Evolutionary conservation across 805 yeast genomes (phyloP).

Genomic region (Cyberlindnera americana): DNA sequence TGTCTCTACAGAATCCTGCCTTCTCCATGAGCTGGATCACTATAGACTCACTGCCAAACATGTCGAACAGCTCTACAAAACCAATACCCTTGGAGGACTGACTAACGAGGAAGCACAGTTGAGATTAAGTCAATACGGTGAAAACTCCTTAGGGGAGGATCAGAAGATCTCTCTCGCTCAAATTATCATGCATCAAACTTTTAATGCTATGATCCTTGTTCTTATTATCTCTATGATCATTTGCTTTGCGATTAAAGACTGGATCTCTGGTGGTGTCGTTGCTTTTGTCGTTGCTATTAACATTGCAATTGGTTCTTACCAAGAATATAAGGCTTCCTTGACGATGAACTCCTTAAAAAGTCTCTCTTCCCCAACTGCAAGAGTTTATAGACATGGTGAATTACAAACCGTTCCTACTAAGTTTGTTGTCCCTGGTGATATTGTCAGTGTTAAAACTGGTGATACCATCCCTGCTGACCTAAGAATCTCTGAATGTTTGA

Average conservation of each 20-base stretch:
- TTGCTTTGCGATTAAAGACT: conserved; percentile 68
- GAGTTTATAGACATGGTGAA: conserved; percentile 58
- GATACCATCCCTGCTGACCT: conserved; percentile 77
- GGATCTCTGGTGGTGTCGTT: conserved; percentile 82
- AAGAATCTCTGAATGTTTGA: conserved; percentile 52
- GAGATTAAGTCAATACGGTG: conserved; percentile 42
- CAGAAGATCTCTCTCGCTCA: conserved; percentile 47
- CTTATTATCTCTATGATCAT: conserved; percentile 65
- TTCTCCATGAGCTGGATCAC: conserved; percentile 22
- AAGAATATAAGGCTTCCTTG: conserved; percentile 71
- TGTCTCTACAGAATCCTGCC: conserved; percentile 1
- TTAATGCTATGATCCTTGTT: conserved; percentile 78
- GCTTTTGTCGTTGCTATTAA: conserved; percentile 63
- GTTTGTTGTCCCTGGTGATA: conserved; percentile 71
- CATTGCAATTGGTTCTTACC: conserved; percentile 63
- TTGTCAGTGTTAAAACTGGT: conserved; percentile 60
- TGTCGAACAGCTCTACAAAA: conserved; percentile 36
- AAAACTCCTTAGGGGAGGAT: conserved; percentile 59
- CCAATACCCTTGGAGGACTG: conserved; percentile 49
- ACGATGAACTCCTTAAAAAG: conserved; percentile 73
- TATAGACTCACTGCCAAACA: conserved; percentile 30
- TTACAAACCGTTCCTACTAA: conserved; percentile 56
- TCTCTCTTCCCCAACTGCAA: conserved; percentile 67
- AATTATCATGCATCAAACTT: conserved; percentile 62
- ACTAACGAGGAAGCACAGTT: conserved; percentile 31